Evolutionary conservation across 345 rosid species (phyloP), one percentile per base, ranked within the genome.

Genomic region (Salix koriyanagi): DNA sequence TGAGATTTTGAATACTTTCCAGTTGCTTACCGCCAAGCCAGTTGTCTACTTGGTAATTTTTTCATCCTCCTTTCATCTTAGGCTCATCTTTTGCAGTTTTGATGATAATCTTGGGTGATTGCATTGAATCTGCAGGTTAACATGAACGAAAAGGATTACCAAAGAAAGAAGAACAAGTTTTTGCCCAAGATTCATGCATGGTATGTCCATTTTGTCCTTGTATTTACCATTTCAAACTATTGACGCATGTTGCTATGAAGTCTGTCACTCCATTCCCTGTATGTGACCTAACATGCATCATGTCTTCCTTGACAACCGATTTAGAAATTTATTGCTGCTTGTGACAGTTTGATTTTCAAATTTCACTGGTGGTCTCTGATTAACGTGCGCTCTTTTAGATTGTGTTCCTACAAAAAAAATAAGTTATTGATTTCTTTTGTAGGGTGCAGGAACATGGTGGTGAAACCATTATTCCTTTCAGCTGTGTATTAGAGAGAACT

Each of bases 401-500:
- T 46, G 52, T 46, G 16, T 14, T 46, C 52, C 52, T 46, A 4
- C 52, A 46, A 46, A 46, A 46, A 25, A 61, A 70, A n/a, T n/a
- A 12, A 64, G n/a, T 46, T 14, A 26, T 48, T 39, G 37, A 77
- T 65, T 65, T 85, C 73, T 74, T 48, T 73, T 77, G 50, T 75
- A 93, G 98, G 99, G 98, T 96, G 80, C 98, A 96, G 85, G 98
- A 92, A 76, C 98, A 96, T 75, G 97, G 98, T 21, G 95, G 90
- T 30, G 98, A 92, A 85, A 71, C 87, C 66, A 96, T 96, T 85
- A 92, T 96, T 86, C 99, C 99, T 80, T 96, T 96, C 80, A 93
- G 99, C 65, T 88, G 92, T 79, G 87, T 36, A 28, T 83, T 93
- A 56, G 99, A 96, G 82, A 91, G 90, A 84, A 91, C 73, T 79